Evolutionary conservation across 2,329 filamentous ascomycete species (phyloP).

Genomic region (Cytospora piceicola): DNA sequence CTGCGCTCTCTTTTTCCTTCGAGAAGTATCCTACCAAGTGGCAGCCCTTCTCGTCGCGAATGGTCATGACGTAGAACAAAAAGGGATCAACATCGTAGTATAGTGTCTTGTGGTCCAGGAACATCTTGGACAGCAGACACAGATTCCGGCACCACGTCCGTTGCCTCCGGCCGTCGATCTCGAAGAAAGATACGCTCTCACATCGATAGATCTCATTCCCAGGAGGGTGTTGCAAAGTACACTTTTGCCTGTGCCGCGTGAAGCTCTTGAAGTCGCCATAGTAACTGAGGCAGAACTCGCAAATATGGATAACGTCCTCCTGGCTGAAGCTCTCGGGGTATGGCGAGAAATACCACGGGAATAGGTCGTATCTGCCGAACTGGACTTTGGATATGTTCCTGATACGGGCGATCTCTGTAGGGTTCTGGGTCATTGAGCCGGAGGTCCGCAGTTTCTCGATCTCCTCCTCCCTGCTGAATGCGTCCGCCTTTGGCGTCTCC

Average conservation of each 20-base stretch:
- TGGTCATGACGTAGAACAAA: constrained; percentile 97
- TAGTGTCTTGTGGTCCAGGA: constrained; percentile 95
- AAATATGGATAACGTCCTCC: constrained; percentile 90
- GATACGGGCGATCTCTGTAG: constrained; percentile 93
- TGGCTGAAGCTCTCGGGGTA: constrained; percentile 90
- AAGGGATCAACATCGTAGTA: constrained; percentile 99
- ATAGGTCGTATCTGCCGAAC: constrained; percentile 89
- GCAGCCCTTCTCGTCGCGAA: constrained; percentile 83
- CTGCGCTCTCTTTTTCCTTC: constrained; percentile 96
- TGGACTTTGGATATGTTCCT: constrained; percentile 93
- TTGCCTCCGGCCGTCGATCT: constrained; percentile 93
- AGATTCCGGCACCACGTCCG: constrained; percentile 96
- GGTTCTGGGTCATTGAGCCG: constrained; percentile 98
- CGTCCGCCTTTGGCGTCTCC: constrained; percentile 45
- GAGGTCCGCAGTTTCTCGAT: constrained; percentile 94
- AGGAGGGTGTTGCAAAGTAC: constrained; percentile 86
- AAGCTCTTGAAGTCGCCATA: constrained; percentile 85
- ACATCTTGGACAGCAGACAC: constrained; percentile 92
- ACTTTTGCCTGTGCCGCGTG: constrained; percentile 84
- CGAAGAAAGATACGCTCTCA: constrained; percentile 91
- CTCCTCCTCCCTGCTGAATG: constrained; percentile 83
- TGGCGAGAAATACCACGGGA: constrained; percentile 98
- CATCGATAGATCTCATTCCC: constrained; percentile 99
- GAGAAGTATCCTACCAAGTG: constrained; percentile 99
- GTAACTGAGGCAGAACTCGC: constrained; percentile 95